Evolutionary conservation across 2,329 filamentous ascomycete genomes (phyloP), one percentile per base, ranked within the genome.

Genomic region (Stagonosporopsis cucurbitacearum): DNA sequence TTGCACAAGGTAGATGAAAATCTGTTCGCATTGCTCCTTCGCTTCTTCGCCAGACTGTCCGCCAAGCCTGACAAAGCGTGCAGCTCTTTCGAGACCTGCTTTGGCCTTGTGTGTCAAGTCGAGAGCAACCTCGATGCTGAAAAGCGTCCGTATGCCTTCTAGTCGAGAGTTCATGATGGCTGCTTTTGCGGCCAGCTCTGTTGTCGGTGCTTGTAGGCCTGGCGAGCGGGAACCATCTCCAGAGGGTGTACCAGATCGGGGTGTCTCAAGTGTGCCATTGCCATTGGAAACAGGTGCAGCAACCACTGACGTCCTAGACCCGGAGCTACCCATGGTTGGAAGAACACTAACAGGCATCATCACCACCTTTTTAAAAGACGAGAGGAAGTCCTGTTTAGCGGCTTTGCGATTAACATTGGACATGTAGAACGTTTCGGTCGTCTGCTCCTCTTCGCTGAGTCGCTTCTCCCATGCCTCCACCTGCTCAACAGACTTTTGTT

Each of bases 281-380:
- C 65, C 69, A 43, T 66, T 75, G 2, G 68, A 50, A 7, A 60
- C 58, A 15, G 66, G 52, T 19, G 58, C 46, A 26, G 56, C 54
- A 11, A 64, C 45, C n/a, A 71, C 58, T 20, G 75, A 67, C 58
- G 75, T 81, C 39, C 71, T 72, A 17, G 80, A 48, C 35, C 61
- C 63, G 7, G 70, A 67, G 15, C 69, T 63, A 20, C 71, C 71
- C 60, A 91, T 85, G 42, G 84, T 88, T 1, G 92, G 91, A 4
- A 98, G 80, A 8, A 92, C 94, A 48, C 91, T 96, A 44, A 99
- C 94, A 2, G 95, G 95, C 88, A 96, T 96, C 93, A 99, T 97
- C 62, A 99, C 91, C 8, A 99, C 95, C 75, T 98, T 98, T 72
- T 92, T 97, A 81, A 99, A 99, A 0, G 93, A 96, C 41, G 88